phyloP scores from a whole-genome alignment of 2,329 filamentous ascomycete species.

The Calonectria pauciramosa region DNA sequence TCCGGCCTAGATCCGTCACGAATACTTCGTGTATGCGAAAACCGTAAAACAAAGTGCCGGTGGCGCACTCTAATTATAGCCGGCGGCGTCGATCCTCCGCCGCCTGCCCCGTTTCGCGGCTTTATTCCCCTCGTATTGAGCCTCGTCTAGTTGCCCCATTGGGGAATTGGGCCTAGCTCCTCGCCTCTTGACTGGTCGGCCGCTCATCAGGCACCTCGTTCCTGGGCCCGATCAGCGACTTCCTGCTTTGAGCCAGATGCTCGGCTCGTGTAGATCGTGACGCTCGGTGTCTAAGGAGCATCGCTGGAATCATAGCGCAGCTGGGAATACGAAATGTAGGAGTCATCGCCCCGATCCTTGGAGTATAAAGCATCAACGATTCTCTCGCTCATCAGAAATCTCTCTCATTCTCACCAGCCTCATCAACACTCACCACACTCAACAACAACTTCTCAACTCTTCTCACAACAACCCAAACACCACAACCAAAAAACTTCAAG shows the following conservation, averaged over 20 bases:
- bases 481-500: background rate
- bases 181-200: background rate
- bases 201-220: background rate
- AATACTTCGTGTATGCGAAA: slow-evolving; percentile 5
- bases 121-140: background rate
- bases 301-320: background rate
- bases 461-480: background rate
- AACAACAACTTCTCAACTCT: too few relatives aligned
- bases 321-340: background rate
- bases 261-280: background rate
- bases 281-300: background rate
- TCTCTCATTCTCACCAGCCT: background rate
- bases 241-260: background rate
- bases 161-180: background rate
- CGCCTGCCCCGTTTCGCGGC: background rate
- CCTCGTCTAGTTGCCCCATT: background rate
- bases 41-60: background rate
- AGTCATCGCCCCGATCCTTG: background rate
- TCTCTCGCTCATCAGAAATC: background rate
- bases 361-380: background rate
- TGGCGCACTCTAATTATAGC: slow-evolving; percentile 6
- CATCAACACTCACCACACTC: background rate
- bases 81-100: background rate
- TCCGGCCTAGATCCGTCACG: background rate
- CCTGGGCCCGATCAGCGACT: background rate